Evolutionary conservation across 495 filamentous ascomycete species (phyloP), one percentile per base, ranked within the genome.

Genomic region (Choiromyces venosus): DNA sequence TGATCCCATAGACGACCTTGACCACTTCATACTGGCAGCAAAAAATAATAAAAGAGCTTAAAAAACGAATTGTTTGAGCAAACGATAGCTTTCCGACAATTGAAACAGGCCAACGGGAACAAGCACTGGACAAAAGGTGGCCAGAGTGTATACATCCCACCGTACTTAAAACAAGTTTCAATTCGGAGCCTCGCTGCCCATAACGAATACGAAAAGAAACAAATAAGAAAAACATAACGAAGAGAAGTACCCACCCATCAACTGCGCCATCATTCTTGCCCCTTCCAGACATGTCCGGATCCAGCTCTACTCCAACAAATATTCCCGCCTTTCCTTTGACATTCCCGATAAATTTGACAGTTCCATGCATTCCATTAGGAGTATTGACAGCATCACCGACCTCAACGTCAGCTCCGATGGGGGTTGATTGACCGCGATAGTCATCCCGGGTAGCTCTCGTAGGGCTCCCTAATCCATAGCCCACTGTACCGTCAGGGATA

Each of bases 201-300:
- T 66, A 65, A 39, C 61, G 18, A 69, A 33, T 44, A 46, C 38
- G 39, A 52, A 69, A 42, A 74, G 18, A 33, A 37, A 68, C 36
- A 37, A 65, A 68, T 14, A 18, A 72, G 65, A 25, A 64, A 71
- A 33, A 39, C 29, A 52, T 21, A 67, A 73, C 68, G 38, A 67
- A 61, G 64, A 21, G 40, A 64, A 64, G 61, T 64, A 80, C 88
- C 83, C 86, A 93, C 92, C 95, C 96, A 74, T 99, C 95, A 66
- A 99, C 96, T 84, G 96, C 94, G 44, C 95, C 95, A 78, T 86
- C 94, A 81, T 99, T 99, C 85, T 99, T 99, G 40, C 95, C 95
- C 79, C 92, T 87, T 42, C 85, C 82, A 65, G 94, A 90, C 81
- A 88, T 93, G 75, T 96, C 92, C 69, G 87, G 84, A 76, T 91